Conservation (phyloP, 2,329 filamentous ascomycete species). For the Knufia petricola region DNA sequence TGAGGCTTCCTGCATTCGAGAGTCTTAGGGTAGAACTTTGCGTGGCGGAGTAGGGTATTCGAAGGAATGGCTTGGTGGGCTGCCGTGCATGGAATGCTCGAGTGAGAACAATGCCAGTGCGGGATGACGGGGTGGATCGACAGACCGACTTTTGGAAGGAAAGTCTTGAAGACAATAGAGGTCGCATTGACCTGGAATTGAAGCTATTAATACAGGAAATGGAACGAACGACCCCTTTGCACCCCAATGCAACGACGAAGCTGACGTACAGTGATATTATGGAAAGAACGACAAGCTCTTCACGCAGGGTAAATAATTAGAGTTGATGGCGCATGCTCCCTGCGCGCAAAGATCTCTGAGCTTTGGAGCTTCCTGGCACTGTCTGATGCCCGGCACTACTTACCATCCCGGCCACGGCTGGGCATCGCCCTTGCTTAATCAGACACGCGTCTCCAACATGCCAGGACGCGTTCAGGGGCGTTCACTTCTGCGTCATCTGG, state of each 20-base stretch:
- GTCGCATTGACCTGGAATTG: slow-evolving; percentile 23
- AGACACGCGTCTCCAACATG: too few species aligned
- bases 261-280: slow-evolving; percentile 11
- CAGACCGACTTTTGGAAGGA: slow-evolving; percentile 11
- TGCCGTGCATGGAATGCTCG: slow-evolving; percentile 19
- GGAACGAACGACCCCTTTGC: slow-evolving; percentile 17
- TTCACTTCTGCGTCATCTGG: too few species aligned
- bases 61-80: slow-evolving; percentile 9
- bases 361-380: neutral
- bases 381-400: neutral
- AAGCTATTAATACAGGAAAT: slow-evolving; percentile 21
- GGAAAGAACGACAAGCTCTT: slow-evolving; percentile 8
- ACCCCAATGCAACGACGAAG: neutral
- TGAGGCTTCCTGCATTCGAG: slow-evolving; percentile 16
- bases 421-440: too few species aligned
- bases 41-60: slow-evolving; percentile 20
- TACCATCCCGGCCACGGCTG: neutral
- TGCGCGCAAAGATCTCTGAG: neutral
- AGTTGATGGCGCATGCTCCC: neutral
- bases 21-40: slow-evolving; percentile 15
- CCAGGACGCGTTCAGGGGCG: too few species aligned
- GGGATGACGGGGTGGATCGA: slow-evolving; percentile 15
- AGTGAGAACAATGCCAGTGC: slow-evolving; percentile 12
- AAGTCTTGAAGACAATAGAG: slow-evolving; percentile 8
- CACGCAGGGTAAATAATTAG: neutral